Conservation (phyloP, 352 stramenopile species). For the Phytophthora boehmeriae region DNA sequence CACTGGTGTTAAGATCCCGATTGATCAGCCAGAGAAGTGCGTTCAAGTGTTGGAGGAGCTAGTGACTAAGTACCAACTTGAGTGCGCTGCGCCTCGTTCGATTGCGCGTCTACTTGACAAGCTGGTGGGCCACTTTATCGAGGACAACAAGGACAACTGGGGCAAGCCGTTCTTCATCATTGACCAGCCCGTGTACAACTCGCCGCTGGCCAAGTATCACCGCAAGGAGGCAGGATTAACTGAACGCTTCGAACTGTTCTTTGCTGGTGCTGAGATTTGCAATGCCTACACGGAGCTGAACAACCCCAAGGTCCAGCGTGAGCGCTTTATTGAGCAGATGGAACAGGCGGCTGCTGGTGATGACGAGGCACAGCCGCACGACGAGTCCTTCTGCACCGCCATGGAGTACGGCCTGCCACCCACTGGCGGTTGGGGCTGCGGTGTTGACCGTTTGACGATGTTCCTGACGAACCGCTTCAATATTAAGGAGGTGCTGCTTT, state of each 20-base stretch:
- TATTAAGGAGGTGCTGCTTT: constrained; percentile 99
- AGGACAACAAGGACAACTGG: constrained; percentile 87
- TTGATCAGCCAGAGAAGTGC: constrained; percentile 69
- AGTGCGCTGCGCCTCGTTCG: constrained; percentile 73
- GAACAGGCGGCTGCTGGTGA: constrained; percentile 80
- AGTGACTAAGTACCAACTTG: constrained; percentile 73
- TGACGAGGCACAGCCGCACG: constrained; percentile 90
- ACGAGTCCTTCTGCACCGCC: constrained; percentile 94
- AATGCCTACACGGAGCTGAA: constrained; percentile 99
- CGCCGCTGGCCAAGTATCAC: constrained; percentile 97
- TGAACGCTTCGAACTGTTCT: constrained; percentile 99
- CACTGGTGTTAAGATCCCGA: constrained; percentile 73
- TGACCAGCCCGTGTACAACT: constrained; percentile 98
- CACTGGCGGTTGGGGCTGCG: constrained; percentile 97
- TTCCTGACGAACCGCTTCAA: constrained; percentile 94
- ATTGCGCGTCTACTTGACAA: constrained; percentile 86
- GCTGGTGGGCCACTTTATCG: constrained; percentile 90
- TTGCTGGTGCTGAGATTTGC: constrained; percentile 95
- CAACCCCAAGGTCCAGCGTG: constrained; percentile 92
- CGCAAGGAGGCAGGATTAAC: constrained; percentile 91
- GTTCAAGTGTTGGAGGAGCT: constrained; percentile 65
- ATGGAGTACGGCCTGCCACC: constrained; percentile 98
- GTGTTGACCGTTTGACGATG: constrained; percentile 98
- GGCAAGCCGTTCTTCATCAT: constrained; percentile 98
- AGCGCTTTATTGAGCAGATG: constrained; percentile 86